phyloP scores from a whole-genome alignment of 2,329 filamentous ascomycete species.

The Phaeomoniella chlamydospora region DNA sequence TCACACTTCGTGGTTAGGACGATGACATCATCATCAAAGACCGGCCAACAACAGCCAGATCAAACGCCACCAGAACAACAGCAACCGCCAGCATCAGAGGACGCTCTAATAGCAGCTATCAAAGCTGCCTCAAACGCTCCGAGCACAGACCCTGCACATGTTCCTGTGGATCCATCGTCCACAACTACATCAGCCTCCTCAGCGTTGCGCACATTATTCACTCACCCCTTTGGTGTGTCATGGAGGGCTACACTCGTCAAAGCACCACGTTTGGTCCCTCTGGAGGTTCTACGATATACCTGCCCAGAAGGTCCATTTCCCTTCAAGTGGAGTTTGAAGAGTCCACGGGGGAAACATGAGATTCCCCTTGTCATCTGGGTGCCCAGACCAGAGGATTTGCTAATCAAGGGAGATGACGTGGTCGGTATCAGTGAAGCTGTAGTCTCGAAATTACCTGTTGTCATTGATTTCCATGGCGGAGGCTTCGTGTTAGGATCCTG shows the following conservation, averaged over 20 bases:
- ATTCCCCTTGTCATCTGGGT: conserved; percentile 12
- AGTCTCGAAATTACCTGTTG: conserved; percentile 8
- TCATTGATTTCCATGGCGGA: conserved; percentile 17
- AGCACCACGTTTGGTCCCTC: conserved; percentile 9
- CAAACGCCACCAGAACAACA: no score
- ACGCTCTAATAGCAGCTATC: background rate
- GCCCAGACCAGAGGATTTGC: conserved; percentile 6
- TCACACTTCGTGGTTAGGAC: no score
- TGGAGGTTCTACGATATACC: conserved; percentile 9
- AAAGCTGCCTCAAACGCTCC: background rate
- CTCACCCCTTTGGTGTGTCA: conserved; percentile 6
- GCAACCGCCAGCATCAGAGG: background rate
- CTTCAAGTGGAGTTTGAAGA: conserved; percentile 9
- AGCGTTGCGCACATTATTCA: conserved; percentile 1
- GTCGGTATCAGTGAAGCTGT: conserved; percentile 1
- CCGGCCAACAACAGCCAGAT: no score
- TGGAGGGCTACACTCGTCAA: conserved; percentile 12
- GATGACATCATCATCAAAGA: no score
- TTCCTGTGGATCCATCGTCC: background rate
- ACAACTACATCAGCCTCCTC: background rate
- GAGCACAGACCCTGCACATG: background rate
- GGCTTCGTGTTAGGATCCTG: conserved; percentile 14
- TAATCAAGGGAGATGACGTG: conserved; percentile 1
- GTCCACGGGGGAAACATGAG: conserved; percentile 8
- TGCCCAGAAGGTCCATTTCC: conserved; percentile 11